phyloP scores from a whole-genome alignment of 1,284 basidiomycete species.

The Ustilago shanxiensis region DNA sequence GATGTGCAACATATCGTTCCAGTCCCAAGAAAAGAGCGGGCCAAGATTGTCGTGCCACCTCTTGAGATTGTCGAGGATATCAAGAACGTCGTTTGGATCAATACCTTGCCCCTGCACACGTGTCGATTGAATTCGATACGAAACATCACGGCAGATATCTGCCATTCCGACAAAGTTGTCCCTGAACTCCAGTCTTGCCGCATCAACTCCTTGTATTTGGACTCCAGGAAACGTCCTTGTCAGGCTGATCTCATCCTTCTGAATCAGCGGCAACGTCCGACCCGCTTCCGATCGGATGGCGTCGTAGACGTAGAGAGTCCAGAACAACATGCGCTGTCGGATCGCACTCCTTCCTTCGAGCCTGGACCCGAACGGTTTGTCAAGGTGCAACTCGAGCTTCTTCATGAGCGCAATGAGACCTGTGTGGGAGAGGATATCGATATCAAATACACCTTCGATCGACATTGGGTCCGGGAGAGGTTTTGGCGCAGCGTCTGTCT shows the following conservation, averaged over 20 bases:
- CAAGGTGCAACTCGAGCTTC: slow-evolving; percentile 40
- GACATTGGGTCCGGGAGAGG: slow-evolving; percentile 37
- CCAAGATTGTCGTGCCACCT: slow-evolving; percentile 23
- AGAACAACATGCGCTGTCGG: slow-evolving; percentile 36
- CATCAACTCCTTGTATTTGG: background rate
- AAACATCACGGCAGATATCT: slow-evolving; percentile 25
- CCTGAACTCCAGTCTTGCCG: slow-evolving; percentile 14
- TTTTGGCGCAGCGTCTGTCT: slow-evolving; percentile 16
- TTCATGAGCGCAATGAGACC: slow-evolving; percentile 34
- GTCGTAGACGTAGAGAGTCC: slow-evolving; percentile 47
- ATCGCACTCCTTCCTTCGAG: slow-evolving; percentile 35
- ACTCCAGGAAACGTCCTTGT: background rate
- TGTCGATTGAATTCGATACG: slow-evolving; percentile 14
- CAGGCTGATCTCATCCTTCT: slow-evolving; percentile 25
- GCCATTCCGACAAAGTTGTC: slow-evolving; percentile 31
- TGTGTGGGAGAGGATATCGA: slow-evolving; percentile 35
- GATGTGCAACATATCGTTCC: slow-evolving; percentile 47
- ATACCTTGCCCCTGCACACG: slow-evolving; percentile 25
- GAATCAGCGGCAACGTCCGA: slow-evolving; percentile 26
- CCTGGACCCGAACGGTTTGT: slow-evolving; percentile 27
- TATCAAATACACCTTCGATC: slow-evolving; percentile 26
- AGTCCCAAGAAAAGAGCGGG: slow-evolving; percentile 31
- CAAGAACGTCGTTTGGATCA: slow-evolving; percentile 18
- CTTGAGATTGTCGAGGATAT: slow-evolving; percentile 25
- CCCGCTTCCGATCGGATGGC: slow-evolving; percentile 39